Evolutionary conservation across 1,284 basidiomycete genomes (phyloP), one percentile per base, ranked within the genome.

Genomic region (Papiliotrema fonsecae): DNA sequence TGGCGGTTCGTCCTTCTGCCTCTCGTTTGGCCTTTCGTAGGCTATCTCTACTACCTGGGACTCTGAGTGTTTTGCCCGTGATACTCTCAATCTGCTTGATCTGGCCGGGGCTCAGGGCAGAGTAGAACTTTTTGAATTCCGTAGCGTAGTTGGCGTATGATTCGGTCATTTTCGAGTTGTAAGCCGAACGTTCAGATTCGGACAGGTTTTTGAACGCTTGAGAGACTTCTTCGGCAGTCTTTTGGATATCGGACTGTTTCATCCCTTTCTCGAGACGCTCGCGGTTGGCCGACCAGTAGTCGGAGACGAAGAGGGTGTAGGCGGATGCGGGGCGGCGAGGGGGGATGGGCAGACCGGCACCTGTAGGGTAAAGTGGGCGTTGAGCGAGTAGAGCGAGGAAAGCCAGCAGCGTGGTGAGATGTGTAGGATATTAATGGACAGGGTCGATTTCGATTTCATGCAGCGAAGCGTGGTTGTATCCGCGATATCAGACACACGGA

Each of bases 261-360:
- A 36, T 44, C n/a, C 41, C 19, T 24, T 40, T 28, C 7, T 41
- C n/a, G 35, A 48, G 42, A 5, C 42, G 24, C 22, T 47, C 39
- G 35, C 53, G 50, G 41, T 52, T 48, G 6, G 37, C 27, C n/a
- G 48, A 18, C 28, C 46, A 54, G 37, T 47, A 55, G 7, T 58
- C 47, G 38, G 56, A 58, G 50, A 59, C 56, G 43, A 64, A 69
- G 41, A 58, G 47, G 6, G 52, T 51, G 57, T 62, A 70, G 4
- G 62, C 42, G 4, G 56, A 51, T 13, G 49, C 39, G 9, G 62
- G 54, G 2, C 41, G 48, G 41, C 55, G 52, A 39, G 60, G 55
- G 19, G 45, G 49, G 6, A 42, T 39, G 16, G 57, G 57, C 6
- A 60, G 46, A 13, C 39, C 31, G 52, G 57, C 49, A 42, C 58